These are phyloP conservation scores for Rhodamnia rubescens DNA, from an alignment of 345 rosid genomes.

Conservation along the genomic window DNA sequence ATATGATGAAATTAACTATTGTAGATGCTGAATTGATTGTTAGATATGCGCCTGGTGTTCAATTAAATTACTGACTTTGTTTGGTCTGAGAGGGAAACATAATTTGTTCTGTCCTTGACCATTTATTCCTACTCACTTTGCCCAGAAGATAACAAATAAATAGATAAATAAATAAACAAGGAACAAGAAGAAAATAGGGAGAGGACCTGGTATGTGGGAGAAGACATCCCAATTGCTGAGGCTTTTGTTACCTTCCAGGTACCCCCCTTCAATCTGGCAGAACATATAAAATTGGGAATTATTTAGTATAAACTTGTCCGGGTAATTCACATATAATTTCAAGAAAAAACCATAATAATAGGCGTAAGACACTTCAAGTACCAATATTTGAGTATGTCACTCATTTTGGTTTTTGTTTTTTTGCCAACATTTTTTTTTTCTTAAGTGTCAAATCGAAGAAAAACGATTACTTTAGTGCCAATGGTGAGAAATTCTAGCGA, in stretches of 20 bases:
- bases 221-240: constrained; percentile 20
- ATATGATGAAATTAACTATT: not conserved
- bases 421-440: no score
- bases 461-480: no score
- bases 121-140: not conserved
- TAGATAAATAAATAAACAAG: not conserved
- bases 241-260: constrained; percentile 7
- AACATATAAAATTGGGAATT: not conserved
- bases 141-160: no score
- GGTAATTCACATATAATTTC: not conserved
- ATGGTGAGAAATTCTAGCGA: no score
- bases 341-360: not conserved
- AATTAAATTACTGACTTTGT: not conserved
- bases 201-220: constrained; percentile 10
- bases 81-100: not conserved
- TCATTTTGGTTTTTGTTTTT: no score
- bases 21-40: not conserved
- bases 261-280: constrained; percentile 16
- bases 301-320: not conserved
- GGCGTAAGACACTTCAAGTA: no score
- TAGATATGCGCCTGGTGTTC: not conserved
- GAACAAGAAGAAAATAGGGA: not conserved
- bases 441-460: no score
- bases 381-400: no score
- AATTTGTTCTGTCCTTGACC: not conserved